Evolutionary conservation across 495 filamentous ascomycete genomes (phyloP).

Genomic region (Ramalina intermedia): DNA sequence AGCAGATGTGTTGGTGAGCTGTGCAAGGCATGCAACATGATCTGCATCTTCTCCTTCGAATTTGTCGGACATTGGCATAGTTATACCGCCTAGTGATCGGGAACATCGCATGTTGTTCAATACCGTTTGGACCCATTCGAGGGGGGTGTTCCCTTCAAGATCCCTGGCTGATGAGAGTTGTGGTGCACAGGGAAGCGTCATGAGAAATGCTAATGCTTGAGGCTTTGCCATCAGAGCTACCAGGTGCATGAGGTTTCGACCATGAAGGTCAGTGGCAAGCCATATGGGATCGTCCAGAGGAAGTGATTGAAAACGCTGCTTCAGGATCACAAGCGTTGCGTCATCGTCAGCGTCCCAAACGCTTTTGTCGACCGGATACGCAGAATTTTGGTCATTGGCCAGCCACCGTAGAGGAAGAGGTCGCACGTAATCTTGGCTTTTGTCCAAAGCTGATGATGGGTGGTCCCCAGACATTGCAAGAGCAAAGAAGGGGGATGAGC

Average conservation of each 20-base stretch:
- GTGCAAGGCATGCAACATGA: slow-evolving; percentile 8
- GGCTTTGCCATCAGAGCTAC: slow-evolving; percentile 16
- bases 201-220: slow-evolving; percentile 16
- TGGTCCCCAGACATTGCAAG: slow-evolving; percentile 4
- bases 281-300: background rate
- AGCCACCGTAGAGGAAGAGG: background rate
- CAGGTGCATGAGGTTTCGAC: slow-evolving; percentile 16
- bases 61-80: slow-evolving; percentile 7
- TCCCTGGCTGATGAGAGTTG: slow-evolving; percentile 7
- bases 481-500: slow-evolving; percentile 5
- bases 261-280: background rate
- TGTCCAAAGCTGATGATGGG: background rate
- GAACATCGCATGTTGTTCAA: slow-evolving; percentile 14
- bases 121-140: slow-evolving; percentile 14
- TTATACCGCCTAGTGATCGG: slow-evolving; percentile 1
- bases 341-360: background rate
- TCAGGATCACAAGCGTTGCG: background rate
- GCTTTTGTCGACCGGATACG: background rate
- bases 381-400: background rate
- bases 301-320: background rate
- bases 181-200: slow-evolving; percentile 3
- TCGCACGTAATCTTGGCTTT: background rate
- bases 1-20: slow-evolving; percentile 4
- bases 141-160: slow-evolving; percentile 19
- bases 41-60: slow-evolving; percentile 8